Evolutionary conservation across 1,284 basidiomycete species (phyloP), one percentile per base, ranked within the genome.

Genomic region (Omphalotus olearius): DNA sequence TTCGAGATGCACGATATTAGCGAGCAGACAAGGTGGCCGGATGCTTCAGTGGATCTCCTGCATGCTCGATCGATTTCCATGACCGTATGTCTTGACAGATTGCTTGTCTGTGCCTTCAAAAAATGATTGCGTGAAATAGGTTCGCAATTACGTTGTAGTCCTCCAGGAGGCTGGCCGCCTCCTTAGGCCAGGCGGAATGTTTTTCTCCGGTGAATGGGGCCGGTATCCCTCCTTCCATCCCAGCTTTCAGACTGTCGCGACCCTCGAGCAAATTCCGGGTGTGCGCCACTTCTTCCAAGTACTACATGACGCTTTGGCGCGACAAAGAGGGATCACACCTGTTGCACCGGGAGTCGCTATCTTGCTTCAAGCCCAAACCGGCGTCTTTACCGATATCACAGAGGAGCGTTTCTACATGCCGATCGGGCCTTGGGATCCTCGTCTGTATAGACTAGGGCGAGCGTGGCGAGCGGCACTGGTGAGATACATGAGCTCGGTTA

Each of bases 1-100:
- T 87, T 86, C 62, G 80, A 84, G 62, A 71, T 88, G 18, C 72
- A 77, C 40, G 80, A 88, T 64, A 75, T 83, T 50, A 79, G 75
- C 55, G 62, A 68, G 50, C 65, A 60, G 14, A 69, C 76, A 18
- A 69, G 78, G 30, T 86, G 79, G 74, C 50, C 54, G 35, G 68
- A 74, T 33, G 70, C 66, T 4, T 70, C 71, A 17, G 74, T 86
- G 58, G 83, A 88, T 62, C 55, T 88, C 17, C 75, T 88, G 40
- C 82, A 88, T 55, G 81, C 79, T 30, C 74, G 85, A 38, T 71
- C 66, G 43, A 66, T 82, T 37, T 74, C 73, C 37, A 74, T 87
- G 68, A 76, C 78, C 41, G 85, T 82, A 61, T 58, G 82, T 74
- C 37, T 13, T 14, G 14, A 14, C 25, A 25, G 6, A 7, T 36